Percentiles rank a stretch among this genome's conserved stretches.
Evolutionary conservation across 2,329 filamentous ascomycete genomes (phyloP).

Genomic region (Fusarium concolor): DNA sequence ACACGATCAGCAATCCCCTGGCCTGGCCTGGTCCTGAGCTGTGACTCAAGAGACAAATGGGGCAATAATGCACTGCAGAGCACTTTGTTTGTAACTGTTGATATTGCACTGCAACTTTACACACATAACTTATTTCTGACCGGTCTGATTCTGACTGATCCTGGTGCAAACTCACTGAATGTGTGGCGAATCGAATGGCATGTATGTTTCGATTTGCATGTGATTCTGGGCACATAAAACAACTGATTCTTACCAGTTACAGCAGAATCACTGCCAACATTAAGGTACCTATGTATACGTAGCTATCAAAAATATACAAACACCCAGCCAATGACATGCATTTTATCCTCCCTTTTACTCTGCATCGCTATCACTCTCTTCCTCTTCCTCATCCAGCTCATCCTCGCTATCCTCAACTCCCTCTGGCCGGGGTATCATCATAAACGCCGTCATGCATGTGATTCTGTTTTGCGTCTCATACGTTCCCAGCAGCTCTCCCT

Average conservation of each 20-base stretch:
- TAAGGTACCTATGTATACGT: background rate
- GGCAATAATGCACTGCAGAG: background rate
- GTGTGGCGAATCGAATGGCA: slow-evolving; percentile 21
- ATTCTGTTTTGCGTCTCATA: slow-evolving; percentile 91
- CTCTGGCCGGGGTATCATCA: slow-evolving; percentile 79
- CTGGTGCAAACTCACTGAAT: slow-evolving; percentile 9
- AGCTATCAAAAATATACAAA: slow-evolving; percentile 14
- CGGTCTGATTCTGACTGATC: background rate
- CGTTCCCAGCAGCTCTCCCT: slow-evolving; percentile 69
- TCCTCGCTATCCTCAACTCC: slow-evolving; percentile 70
- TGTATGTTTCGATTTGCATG: slow-evolving; percentile 35
- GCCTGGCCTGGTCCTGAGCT: background rate
- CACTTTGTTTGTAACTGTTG: background rate
- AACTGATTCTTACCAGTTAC: slow-evolving; percentile 3
- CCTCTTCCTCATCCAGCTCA: slow-evolving; percentile 59
- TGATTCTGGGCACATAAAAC: slow-evolving; percentile 34
- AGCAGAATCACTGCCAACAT: slow-evolving; percentile 5
- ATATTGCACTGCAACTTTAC: slow-evolving; percentile 3
- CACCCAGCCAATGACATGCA: background rate
- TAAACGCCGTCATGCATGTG: slow-evolving; percentile 87
- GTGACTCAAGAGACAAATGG: background rate
- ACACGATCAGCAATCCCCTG: slow-evolving; percentile 9
- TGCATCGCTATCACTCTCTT: slow-evolving; percentile 55
- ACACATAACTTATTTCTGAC: background rate
- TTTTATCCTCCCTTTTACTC: slow-evolving; percentile 31